Evolutionary conservation across 176 grass and related monocot genomes (phyloP).

Genomic region (Aegilops sharonensis): DNA sequence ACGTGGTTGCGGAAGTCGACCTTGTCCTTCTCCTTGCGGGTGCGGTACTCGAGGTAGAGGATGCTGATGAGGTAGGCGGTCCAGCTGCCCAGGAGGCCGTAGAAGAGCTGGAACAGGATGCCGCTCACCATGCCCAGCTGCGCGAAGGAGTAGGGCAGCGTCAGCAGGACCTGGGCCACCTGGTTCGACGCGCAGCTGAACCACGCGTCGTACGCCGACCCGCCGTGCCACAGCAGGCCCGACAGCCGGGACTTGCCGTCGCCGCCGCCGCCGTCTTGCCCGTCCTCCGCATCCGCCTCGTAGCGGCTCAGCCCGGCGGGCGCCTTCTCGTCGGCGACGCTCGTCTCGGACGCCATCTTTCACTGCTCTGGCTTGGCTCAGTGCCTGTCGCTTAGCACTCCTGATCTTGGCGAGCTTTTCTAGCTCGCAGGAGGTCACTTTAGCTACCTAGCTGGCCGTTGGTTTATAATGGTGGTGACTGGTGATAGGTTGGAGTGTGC

Average conservation of each 20-base stretch:
- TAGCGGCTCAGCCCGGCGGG: slow-evolving; percentile 47
- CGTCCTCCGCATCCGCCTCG: slow-evolving; percentile 30
- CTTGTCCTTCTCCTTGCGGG: slow-evolving; percentile 77
- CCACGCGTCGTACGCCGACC: slow-evolving; percentile 91
- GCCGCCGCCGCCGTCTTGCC: neutral
- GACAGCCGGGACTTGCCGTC: slow-evolving; percentile 49
- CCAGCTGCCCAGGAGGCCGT: slow-evolving; percentile 90
- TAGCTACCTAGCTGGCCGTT: neutral
- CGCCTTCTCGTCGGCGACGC: slow-evolving; percentile 72
- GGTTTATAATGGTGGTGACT: neutral
- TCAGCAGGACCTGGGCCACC: slow-evolving; percentile 88
- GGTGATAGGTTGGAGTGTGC: neutral
- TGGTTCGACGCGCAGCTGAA: slow-evolving; percentile 99
- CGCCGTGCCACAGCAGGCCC: slow-evolving; percentile 80
- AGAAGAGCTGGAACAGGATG: slow-evolving; percentile 88
- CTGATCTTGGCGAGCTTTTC: neutral
- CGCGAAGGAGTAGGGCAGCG: slow-evolving; percentile 94
- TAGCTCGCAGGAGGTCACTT: neutral
- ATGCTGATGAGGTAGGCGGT: slow-evolving; percentile 98
- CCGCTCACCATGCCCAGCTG: slow-evolving; percentile 96
- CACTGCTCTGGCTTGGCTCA: neutral
- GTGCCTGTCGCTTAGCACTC: neutral
- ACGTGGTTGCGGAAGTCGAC: slow-evolving; percentile 96
- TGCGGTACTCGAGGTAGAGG: slow-evolving; percentile 93
- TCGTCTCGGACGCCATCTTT: slow-evolving; percentile 34